Evolutionary conservation across 345 rosid genomes (phyloP).

Genomic region (Boechera retrofracta): DNA sequence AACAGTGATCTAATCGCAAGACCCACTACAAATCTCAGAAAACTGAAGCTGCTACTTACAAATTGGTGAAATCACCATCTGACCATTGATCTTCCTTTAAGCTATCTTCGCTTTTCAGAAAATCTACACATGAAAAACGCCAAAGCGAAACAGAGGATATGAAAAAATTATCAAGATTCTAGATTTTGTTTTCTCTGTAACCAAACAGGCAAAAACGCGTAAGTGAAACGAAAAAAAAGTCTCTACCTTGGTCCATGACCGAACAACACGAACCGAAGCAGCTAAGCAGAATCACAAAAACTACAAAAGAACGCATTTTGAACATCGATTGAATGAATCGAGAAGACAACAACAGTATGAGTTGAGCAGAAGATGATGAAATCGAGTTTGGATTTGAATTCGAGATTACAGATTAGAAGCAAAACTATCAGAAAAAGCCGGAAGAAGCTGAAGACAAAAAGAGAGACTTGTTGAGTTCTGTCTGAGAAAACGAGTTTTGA

Average conservation of each 20-base stretch:
- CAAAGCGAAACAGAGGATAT: conserved; percentile 24
- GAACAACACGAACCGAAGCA: conserved; percentile 49
- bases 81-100: conserved; percentile 43
- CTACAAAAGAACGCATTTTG: conserved; percentile 25
- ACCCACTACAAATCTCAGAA: background rate
- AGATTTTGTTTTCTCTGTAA: conserved; percentile 23
- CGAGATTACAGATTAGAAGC: background rate
- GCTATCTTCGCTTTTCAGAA: conserved; percentile 37
- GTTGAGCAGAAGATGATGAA: background rate
- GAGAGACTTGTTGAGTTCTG: background rate
- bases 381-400: conserved; percentile 23
- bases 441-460: conserved; percentile 12
- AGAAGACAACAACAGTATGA: conserved; percentile 5
- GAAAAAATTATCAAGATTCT: background rate
- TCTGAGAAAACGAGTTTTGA: conserved; percentile 2
- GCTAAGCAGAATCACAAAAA: conserved; percentile 47
- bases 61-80: conserved; percentile 9
- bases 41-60: conserved; percentile 29
- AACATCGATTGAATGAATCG: conserved; percentile 42
- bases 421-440: background rate
- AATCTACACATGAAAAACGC: conserved; percentile 43
- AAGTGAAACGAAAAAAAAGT: background rate
- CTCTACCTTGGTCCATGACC: conserved; percentile 66
- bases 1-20: background rate
- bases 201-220: background rate